phyloP scores from a whole-genome alignment of 768 basidiomycete species.

The Mycena amicta region DNA sequence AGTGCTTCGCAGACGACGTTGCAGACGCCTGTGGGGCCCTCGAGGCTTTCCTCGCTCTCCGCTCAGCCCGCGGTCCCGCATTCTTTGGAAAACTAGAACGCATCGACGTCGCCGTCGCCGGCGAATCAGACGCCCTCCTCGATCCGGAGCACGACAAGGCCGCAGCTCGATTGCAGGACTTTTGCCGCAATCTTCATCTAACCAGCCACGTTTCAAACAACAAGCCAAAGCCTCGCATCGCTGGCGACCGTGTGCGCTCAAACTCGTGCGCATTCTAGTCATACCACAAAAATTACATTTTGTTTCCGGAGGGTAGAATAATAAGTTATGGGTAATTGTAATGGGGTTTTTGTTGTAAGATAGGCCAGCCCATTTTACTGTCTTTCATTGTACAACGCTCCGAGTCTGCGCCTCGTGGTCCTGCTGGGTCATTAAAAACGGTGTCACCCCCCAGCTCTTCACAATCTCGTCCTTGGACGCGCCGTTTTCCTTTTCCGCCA shows the following conservation, averaged over 20 bases:
- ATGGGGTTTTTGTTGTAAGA: no score
- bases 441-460: slow-evolving; percentile 21
- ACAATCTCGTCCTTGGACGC: slow-evolving; percentile 9
- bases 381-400: not conserved
- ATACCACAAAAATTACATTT: not conserved
- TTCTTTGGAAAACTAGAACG: slow-evolving; percentile 53
- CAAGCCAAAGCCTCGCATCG: slow-evolving; percentile 3
- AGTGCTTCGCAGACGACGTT: slow-evolving; percentile 65
- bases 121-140: slow-evolving; percentile 30
- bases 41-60: slow-evolving; percentile 56
- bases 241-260: slow-evolving; percentile 15
- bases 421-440: slow-evolving; percentile 15
- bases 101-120: slow-evolving; percentile 53
- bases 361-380: no score
- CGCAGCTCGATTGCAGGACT: slow-evolving; percentile 48
- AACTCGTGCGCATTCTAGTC: slow-evolving; percentile 21
- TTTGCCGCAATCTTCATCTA: slow-evolving; percentile 51
- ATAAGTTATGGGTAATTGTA: no score
- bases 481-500: not conserved
- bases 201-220: slow-evolving; percentile 37
- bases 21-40: slow-evolving; percentile 61
- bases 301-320: no score
- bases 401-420: not conserved
- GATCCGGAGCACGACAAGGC: slow-evolving; percentile 43
- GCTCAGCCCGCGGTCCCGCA: slow-evolving; percentile 48